phyloP scores from a whole-genome alignment of 805 yeast genomes.

The Candida boleticola region DNA sequence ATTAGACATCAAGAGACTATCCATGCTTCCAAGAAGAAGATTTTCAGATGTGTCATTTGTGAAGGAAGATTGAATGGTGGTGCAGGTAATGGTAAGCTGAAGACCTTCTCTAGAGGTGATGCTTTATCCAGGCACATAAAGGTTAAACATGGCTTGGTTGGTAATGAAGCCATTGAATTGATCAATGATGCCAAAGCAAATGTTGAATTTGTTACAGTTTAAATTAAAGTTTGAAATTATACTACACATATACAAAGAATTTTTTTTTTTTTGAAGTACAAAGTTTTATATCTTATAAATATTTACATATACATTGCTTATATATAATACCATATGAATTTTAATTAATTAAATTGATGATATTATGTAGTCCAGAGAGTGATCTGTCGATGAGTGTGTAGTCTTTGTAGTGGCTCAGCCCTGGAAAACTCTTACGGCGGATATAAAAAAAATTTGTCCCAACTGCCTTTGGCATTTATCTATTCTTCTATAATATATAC shows the following conservation, averaged over 20 bases:
- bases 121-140: slow-evolving; percentile 52
- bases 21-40: slow-evolving; percentile 46
- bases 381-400: too few relatives aligned
- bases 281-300: not conserved
- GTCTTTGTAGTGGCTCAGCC: too few relatives aligned
- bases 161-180: slow-evolving; percentile 65
- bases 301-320: not conserved
- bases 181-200: slow-evolving; percentile 75
- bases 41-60: slow-evolving; percentile 45
- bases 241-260: not conserved
- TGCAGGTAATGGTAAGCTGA: slow-evolving; percentile 48
- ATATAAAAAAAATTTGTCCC: too few relatives aligned
- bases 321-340: not conserved
- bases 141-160: slow-evolving; percentile 78
- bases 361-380: not conserved
- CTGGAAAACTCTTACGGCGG: too few relatives aligned
- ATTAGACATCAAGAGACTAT: slow-evolving; percentile 48
- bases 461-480: too few relatives aligned
- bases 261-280: slow-evolving; percentile 1
- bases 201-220: slow-evolving; percentile 54
- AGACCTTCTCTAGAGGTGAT: slow-evolving; percentile 47
- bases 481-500: too few relatives aligned
- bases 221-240: slow-evolving; percentile 5
- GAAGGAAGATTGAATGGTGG: slow-evolving; percentile 48
- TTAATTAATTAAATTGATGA: not conserved